phyloP scores from a whole-genome alignment of 345 rosid genomes.

The Moricandia moricandioides region DNA sequence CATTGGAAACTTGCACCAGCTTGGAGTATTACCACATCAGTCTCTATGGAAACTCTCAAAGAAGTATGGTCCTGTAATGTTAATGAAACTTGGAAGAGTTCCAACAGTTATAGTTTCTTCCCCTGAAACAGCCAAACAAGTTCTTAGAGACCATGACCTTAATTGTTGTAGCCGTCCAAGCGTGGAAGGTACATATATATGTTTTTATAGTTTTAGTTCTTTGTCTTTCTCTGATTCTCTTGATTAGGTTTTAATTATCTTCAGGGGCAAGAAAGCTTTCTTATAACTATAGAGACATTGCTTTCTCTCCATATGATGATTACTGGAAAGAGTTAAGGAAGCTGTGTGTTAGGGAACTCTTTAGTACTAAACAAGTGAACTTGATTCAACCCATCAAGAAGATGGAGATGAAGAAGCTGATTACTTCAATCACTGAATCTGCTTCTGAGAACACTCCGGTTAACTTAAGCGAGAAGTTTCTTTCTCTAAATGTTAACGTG shows the following conservation, averaged over 20 bases:
- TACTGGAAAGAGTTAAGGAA: constrained; percentile 44
- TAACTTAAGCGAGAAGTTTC: constrained; percentile 35
- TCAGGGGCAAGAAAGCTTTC: constrained; percentile 35
- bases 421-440: constrained; percentile 34
- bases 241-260: neutral
- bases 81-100: constrained; percentile 26
- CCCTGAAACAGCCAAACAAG: constrained; percentile 33
- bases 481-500: constrained; percentile 30
- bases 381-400: constrained; percentile 30
- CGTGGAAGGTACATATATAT: neutral
- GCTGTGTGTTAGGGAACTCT: constrained; percentile 34
- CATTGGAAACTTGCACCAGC: constrained; percentile 47
- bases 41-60: constrained; percentile 26
- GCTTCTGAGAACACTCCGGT: constrained; percentile 16
- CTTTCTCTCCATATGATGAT: constrained; percentile 31
- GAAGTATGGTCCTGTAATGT: constrained; percentile 33
- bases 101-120: constrained; percentile 32
- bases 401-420: constrained; percentile 35
- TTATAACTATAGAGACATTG: constrained; percentile 35
- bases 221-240: neutral
- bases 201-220: neutral
- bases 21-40: constrained; percentile 37
- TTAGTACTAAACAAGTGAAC: constrained; percentile 20
- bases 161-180: constrained; percentile 46
- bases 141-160: constrained; percentile 36